A percentile compares a stretch with the other conserved stretches of the same genome.
Evolutionary conservation across 306 rosid genomes (phyloP).

Genomic region (Rosa rugosa): DNA sequence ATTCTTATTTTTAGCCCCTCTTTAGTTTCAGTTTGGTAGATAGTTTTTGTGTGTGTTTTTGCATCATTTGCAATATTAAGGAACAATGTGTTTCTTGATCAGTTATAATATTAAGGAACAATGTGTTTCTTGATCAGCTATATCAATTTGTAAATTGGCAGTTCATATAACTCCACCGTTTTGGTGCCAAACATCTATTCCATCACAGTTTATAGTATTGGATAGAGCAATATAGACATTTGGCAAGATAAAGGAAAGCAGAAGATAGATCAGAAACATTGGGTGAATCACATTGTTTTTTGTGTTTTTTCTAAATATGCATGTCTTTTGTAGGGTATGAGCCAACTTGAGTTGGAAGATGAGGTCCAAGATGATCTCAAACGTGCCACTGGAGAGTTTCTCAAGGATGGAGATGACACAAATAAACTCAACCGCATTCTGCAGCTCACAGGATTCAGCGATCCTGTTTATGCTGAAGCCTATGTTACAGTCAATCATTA

Average conservation of each 20-base stretch:
- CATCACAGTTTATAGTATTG: neutral
- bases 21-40: neutral
- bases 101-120: neutral
- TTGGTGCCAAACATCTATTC: neutral
- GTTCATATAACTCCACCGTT: neutral
- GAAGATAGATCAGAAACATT: neutral
- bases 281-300: neutral
- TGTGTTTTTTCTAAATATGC: neutral
- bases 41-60: neutral
- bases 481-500: slow-evolving; percentile 95
- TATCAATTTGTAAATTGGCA: neutral
- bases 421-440: slow-evolving; percentile 94
- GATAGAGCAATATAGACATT: no score
- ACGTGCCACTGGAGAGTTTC: slow-evolving; percentile 98
- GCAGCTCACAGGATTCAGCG: slow-evolving; percentile 98
- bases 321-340: slow-evolving; percentile 74
- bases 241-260: neutral
- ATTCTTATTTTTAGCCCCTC: neutral
- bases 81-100: neutral
- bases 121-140: neutral
- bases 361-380: slow-evolving; percentile 97
- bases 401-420: slow-evolving; percentile 81
- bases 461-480: slow-evolving; percentile 98
- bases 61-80: neutral
- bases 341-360: slow-evolving; percentile 98